phyloP scores from a whole-genome alignment of 1,284 basidiomycete genomes.

The Marasmius sp. region DNA sequence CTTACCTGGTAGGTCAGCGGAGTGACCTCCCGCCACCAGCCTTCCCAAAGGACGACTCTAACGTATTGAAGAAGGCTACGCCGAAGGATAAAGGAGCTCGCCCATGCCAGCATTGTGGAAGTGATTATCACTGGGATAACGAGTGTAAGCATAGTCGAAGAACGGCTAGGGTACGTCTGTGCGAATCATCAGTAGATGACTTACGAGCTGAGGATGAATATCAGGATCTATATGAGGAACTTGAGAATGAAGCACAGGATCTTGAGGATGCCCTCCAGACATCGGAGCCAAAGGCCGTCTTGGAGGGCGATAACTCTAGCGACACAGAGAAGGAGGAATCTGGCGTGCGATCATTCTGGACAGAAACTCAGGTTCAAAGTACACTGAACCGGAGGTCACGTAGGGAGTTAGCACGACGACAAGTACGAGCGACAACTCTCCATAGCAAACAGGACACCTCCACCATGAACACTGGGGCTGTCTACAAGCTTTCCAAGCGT shows the following conservation, averaged over 20 bases:
- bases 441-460: too few relatives aligned
- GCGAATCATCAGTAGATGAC: too few relatives aligned
- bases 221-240: slow-evolving; percentile 12
- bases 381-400: too few relatives aligned
- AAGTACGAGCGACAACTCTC: too few relatives aligned
- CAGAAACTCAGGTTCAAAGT: too few relatives aligned
- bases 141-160: slow-evolving; percentile 30
- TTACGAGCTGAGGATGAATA: too few relatives aligned
- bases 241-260: slow-evolving; percentile 6
- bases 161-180: too few relatives aligned
- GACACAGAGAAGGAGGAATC: too few relatives aligned
- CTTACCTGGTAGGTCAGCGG: not conserved
- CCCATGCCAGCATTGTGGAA: slow-evolving; percentile 36
- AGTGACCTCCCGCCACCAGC: not conserved
- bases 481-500: slow-evolving; percentile 5
- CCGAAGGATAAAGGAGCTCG: slow-evolving; percentile 25
- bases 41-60: slow-evolving; percentile 30
- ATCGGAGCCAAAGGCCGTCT: not conserved
- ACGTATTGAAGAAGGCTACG: slow-evolving; percentile 25
- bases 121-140: slow-evolving; percentile 34
- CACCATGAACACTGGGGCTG: slow-evolving; percentile 3
- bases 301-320: too few relatives aligned
- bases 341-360: too few relatives aligned
- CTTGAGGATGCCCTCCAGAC: slow-evolving; percentile 7
- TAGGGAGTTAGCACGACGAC: too few relatives aligned